Evolutionary conservation across 2,329 filamentous ascomycete genomes (phyloP).

Genomic region (Lizonia empirigonia): DNA sequence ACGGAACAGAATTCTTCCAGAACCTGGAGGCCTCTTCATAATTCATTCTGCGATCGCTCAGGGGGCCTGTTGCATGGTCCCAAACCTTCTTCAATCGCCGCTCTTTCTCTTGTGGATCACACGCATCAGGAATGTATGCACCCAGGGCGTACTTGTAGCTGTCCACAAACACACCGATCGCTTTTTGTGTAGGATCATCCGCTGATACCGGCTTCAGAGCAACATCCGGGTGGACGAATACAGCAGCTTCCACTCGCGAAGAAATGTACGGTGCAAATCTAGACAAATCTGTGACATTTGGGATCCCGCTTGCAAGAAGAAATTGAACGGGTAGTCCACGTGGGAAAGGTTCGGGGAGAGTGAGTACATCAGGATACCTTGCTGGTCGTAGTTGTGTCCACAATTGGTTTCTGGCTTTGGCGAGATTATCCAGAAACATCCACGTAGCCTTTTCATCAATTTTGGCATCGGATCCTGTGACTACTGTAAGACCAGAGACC

Average conservation of each 20-base stretch:
- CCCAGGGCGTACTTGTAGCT: slow-evolving; percentile 37
- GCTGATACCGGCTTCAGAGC: slow-evolving; percentile 26
- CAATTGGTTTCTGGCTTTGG: slow-evolving; percentile 38
- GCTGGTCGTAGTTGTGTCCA: slow-evolving; percentile 38
- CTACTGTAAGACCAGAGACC: slow-evolving; percentile 6
- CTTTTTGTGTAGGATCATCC: slow-evolving; percentile 29
- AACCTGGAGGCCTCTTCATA: slow-evolving; percentile 36
- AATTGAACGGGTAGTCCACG: slow-evolving; percentile 44
- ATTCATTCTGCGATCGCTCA: slow-evolving; percentile 37
- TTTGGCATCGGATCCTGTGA: slow-evolving; percentile 16
- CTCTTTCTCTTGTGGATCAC: slow-evolving; percentile 17
- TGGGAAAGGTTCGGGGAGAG: slow-evolving; percentile 38
- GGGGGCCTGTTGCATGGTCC: slow-evolving; percentile 34
- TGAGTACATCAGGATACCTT: slow-evolving; percentile 26
- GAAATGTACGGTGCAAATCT: slow-evolving; percentile 34
- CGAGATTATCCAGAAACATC: slow-evolving; percentile 46
- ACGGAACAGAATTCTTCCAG: slow-evolving; percentile 26
- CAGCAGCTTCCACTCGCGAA: slow-evolving; percentile 21
- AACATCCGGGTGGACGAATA: slow-evolving; percentile 28
- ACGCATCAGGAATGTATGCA: slow-evolving; percentile 26
- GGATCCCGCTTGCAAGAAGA: slow-evolving; percentile 27
- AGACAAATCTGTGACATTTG: slow-evolving; percentile 15
- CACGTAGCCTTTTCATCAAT: slow-evolving; percentile 17
- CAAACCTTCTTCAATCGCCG: slow-evolving; percentile 30
- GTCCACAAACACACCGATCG: slow-evolving; percentile 45